Percentiles rank a stretch among this genome's conserved stretches.
phyloP scores from a whole-genome alignment of 1,284 basidiomycete genomes.

The Mycosarcoma mackinlayi region DNA sequence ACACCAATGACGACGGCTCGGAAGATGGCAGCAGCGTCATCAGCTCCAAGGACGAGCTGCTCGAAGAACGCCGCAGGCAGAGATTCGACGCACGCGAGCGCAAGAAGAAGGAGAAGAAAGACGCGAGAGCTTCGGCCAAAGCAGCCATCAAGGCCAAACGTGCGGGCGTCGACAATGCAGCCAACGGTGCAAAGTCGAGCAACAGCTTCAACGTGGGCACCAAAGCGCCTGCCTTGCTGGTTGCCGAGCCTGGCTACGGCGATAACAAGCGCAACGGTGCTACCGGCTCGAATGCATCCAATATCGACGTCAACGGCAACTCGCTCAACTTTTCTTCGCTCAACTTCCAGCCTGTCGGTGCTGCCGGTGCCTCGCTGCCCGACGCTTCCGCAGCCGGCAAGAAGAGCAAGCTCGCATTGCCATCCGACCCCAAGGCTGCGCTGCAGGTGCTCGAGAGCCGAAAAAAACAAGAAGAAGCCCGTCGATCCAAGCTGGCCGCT shows the following conservation, averaged over 20 bases:
- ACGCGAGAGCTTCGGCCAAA: constrained; percentile 41
- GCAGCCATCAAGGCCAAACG: constrained; percentile 34
- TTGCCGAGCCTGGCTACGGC: constrained; percentile 41
- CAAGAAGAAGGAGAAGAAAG: constrained; percentile 60
- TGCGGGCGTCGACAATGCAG: constrained; percentile 21
- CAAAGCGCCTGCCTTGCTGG: constrained; percentile 54
- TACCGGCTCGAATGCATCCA: constrained; percentile 15
- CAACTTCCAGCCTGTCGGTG: constrained; percentile 46
- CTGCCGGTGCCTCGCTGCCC: constrained; percentile 25
- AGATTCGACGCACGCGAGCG: constrained; percentile 62
- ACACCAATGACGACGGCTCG: constrained; percentile 23
- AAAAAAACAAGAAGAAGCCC: constrained; percentile 54
- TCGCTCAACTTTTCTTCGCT: constrained; percentile 54
- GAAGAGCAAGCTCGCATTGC: constrained; percentile 59
- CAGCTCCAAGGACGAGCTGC: constrained; percentile 60
- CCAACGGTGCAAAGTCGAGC: constrained; percentile 28
- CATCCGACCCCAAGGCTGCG: constrained; percentile 64
- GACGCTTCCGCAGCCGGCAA: constrained; percentile 30
- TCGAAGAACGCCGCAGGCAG: constrained; percentile 62
- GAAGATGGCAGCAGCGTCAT: constrained; percentile 45
- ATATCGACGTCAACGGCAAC: constrained; percentile 33
- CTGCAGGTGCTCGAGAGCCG: constrained; percentile 61
- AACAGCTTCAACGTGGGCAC: constrained; percentile 33
- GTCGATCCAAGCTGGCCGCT: constrained; percentile 42
- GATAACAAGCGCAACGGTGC: constrained; percentile 35